These are phyloP conservation scores for Trametes coccinea DNA, from an alignment of 768 basidiomycete species.

Conservation along the genomic window DNA sequence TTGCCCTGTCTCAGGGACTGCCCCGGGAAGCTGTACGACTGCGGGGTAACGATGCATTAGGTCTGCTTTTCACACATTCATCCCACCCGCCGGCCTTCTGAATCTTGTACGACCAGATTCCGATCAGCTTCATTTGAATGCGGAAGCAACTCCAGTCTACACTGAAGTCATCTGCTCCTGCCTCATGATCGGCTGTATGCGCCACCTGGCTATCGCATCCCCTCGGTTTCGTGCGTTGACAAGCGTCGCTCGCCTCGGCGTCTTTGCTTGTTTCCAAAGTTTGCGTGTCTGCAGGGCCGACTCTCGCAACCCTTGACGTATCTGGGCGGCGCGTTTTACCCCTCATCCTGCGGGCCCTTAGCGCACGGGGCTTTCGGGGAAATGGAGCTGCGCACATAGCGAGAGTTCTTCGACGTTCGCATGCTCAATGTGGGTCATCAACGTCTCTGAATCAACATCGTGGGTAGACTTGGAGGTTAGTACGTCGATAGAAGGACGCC, in stretches of 20 bases:
- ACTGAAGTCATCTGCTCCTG: constrained; percentile 19
- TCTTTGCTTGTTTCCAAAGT: constrained; percentile 12
- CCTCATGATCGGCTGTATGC: constrained; percentile 20
- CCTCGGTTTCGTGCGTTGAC: background rate
- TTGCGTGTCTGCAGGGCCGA: constrained; percentile 2
- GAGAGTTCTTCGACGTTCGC: background rate
- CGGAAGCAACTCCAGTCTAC: constrained; percentile 8
- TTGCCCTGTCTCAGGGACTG: constrained; percentile 2
- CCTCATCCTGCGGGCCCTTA: background rate
- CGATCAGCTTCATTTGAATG: constrained; percentile 16
- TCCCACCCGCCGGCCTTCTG: background rate
- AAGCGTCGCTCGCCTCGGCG: constrained; percentile 11
- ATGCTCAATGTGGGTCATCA: background rate
- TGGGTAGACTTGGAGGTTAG: constrained; percentile 12
- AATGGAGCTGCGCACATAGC: background rate
- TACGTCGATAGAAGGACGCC: constrained; percentile 11
- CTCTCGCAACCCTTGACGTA: constrained; percentile 3
- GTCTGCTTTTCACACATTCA: constrained; percentile 16
- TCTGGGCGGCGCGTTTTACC: background rate
- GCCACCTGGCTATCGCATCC: constrained; percentile 15
- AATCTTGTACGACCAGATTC: constrained; percentile 15
- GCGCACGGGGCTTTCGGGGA: background rate
- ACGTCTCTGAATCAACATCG: background rate
- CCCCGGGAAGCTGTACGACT: constrained; percentile 12
- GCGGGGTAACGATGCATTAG: constrained; percentile 15